Evolutionary conservation across 805 yeast species (phyloP).

Genomic region (Nakazawaea laoshanensis): DNA sequence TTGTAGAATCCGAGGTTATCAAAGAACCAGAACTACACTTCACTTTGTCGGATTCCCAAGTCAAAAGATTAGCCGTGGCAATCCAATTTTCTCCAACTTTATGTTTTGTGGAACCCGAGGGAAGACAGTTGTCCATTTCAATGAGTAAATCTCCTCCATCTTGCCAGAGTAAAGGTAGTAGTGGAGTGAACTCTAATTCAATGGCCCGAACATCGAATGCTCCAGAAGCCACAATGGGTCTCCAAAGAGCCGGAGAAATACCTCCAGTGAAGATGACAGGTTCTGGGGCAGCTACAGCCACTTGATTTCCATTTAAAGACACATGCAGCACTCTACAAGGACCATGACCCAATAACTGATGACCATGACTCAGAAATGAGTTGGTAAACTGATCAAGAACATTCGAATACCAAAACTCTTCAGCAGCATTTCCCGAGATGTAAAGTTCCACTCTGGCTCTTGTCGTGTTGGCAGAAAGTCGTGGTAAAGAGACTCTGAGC

Average conservation of each 20-base stretch:
- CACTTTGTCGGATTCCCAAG: conserved; percentile 42
- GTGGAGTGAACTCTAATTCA: conserved; percentile 61
- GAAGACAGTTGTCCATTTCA: conserved; percentile 42
- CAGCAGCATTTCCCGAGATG: conserved; percentile 69
- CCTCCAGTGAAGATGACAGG: conserved; percentile 81
- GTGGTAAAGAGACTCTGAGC: conserved; percentile 32
- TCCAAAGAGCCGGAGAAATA: conserved; percentile 72
- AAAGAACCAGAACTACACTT: conserved; percentile 29
- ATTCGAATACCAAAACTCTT: conserved; percentile 80
- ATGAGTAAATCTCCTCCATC: conserved; percentile 30
- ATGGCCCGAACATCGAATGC: conserved; percentile 71
- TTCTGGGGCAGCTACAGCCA: conserved; percentile 58
- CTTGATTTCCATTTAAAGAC: conserved; percentile 46
- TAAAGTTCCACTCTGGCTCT: conserved; percentile 49
- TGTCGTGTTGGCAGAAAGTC: conserved; percentile 46
- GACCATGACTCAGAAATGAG: conserved; percentile 30
- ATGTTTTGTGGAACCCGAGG: conserved; percentile 18
- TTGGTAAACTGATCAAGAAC: conserved; percentile 36
- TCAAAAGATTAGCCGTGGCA: conserved; percentile 43
- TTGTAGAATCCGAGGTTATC: conserved; percentile 19
- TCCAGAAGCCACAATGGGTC: conserved; percentile 64
- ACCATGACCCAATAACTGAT: conserved; percentile 49
- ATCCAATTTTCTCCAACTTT: conserved; percentile 49
- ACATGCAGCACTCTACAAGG: conserved; percentile 64
- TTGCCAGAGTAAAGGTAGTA: conserved; percentile 63